Evolutionary conservation across 83 land plant species (phyloP).

Genomic region (Thuja plicata): DNA sequence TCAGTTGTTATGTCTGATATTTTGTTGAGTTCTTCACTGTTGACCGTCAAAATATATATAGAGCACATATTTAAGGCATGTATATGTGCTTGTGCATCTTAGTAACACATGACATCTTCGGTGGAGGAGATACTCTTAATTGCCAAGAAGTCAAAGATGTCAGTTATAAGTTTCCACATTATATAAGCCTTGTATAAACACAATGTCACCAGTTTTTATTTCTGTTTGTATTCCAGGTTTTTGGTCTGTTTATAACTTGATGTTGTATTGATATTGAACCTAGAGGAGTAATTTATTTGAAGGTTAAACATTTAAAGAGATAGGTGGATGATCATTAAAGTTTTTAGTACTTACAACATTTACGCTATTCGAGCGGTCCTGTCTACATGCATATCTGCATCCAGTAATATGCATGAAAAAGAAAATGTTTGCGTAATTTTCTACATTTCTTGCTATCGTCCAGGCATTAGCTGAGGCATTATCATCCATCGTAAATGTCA

Average conservation of each 20-base stretch:
- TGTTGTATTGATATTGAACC: too few species aligned
- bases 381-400: too few species aligned
- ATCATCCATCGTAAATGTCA: too few species aligned
- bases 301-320: too few species aligned
- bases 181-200: not conserved
- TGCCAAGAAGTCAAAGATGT: not conserved
- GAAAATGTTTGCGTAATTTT: too few species aligned
- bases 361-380: too few species aligned
- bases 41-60: not conserved
- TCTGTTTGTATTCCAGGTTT: not conserved
- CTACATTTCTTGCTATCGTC: too few species aligned
- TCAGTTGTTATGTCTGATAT: not conserved
- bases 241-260: not conserved
- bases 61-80: not conserved
- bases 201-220: not conserved
- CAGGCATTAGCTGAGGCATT: too few species aligned
- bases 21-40: not conserved
- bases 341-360: too few species aligned
- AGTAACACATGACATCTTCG: not conserved
- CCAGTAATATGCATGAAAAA: too few species aligned
- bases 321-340: too few species aligned
- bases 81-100: not conserved
- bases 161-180: not conserved
- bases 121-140: not conserved
- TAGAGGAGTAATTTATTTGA: too few species aligned